Percentiles rank a stretch among this genome's conserved stretches.
Evolutionary conservation across 1,139 yeast species (phyloP).

Genomic region (Chernovozyma sophiae-reginae): DNA sequence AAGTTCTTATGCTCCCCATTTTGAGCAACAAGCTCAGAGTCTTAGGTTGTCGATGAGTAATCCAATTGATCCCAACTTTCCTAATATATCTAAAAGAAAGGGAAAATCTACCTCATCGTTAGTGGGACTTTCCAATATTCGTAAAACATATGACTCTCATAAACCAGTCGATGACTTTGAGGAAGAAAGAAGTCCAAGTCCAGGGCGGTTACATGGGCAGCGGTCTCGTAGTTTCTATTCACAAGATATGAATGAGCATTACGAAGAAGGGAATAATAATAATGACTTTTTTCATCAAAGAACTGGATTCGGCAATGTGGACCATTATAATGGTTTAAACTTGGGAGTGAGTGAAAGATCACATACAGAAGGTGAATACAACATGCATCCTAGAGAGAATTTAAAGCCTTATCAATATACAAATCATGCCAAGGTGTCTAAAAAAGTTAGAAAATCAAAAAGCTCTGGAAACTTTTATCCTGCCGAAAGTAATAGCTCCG

Average conservation of each 20-base stretch:
- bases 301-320: neutral
- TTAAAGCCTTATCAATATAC: neutral
- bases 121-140: neutral
- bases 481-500: slow-evolving; percentile 2
- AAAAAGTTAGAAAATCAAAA: slow-evolving; percentile 27
- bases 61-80: slow-evolving; percentile 4
- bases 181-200: slow-evolving; percentile 4
- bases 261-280: neutral
- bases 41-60: neutral
- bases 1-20: slow-evolving; percentile 1
- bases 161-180: neutral
- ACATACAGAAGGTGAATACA: neutral
- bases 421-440: neutral
- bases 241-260: slow-evolving; percentile 1
- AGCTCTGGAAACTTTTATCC: slow-evolving; percentile 33
- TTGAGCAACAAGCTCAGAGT: neutral
- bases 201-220: slow-evolving; percentile 1
- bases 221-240: slow-evolving; percentile 3
- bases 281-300: neutral
- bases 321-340: neutral
- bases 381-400: neutral
- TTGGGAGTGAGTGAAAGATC: neutral
- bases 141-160: neutral
- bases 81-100: slow-evolving; percentile 1
- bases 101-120: slow-evolving; percentile 7